Conservation (phyloP, 2,329 filamentous ascomycete species). For the Claviceps digitariae region DNA sequence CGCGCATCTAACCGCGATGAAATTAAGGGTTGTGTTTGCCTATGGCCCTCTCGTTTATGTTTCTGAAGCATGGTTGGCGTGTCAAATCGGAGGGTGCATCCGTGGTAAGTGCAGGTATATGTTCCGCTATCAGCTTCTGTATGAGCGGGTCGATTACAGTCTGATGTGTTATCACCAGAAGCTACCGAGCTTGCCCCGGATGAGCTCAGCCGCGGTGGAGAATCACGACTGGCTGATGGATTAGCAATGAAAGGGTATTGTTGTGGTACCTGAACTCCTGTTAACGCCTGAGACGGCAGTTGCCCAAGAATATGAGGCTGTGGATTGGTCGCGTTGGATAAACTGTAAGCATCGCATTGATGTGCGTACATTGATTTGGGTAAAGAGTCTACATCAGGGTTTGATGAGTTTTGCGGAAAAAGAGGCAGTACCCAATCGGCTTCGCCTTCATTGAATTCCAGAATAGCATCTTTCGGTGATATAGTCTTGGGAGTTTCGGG, state of each 20-base stretch:
- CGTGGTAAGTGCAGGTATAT: conserved; percentile 93
- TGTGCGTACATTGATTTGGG: conserved; percentile 18
- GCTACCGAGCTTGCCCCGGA: conserved; percentile 31
- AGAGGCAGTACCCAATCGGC: conserved; percentile 58
- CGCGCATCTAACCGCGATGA: conserved; percentile 17
- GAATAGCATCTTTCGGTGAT: conserved; percentile 79
- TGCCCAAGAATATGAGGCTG: conserved; percentile 5
- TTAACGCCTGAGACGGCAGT: conserved; percentile 22
- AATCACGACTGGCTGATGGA: conserved; percentile 19
- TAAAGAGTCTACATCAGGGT: conserved; percentile 28
- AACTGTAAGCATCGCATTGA: conserved; percentile 10
- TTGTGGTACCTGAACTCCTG: conserved; percentile 30
- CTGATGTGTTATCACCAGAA: conserved; percentile 17
- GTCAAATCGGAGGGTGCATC: conserved; percentile 78
- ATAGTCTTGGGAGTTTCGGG: conserved; percentile 64
- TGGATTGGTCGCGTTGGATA: conserved; percentile 2
- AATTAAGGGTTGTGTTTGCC: conserved; percentile 46
- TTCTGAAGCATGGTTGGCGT: conserved; percentile 78
- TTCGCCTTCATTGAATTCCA: conserved; percentile 71
- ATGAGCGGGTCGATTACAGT: conserved; percentile 40
- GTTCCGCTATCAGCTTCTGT: conserved; percentile 69
- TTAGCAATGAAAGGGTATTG: conserved; percentile 37
- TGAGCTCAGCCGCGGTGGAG: conserved; percentile 28
- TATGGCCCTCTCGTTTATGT: conserved; percentile 88
- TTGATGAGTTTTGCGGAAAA: conserved; percentile 49